These are phyloP conservation scores for Naganishia vishniacii DNA, from an alignment of 768 basidiomycete species.

Conservation along the genomic window DNA sequence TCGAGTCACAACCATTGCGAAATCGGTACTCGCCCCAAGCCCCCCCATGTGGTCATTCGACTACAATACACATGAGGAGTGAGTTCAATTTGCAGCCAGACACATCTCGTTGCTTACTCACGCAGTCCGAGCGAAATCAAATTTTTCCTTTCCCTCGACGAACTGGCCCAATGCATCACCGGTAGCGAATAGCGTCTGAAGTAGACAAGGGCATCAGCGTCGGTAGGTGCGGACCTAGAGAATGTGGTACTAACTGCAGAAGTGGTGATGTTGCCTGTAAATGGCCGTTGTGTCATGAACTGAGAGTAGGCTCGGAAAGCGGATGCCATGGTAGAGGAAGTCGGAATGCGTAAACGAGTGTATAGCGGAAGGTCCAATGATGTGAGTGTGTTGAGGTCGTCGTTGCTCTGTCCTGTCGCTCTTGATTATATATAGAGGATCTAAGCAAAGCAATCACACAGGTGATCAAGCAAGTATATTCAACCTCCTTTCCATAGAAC, in stretches of 20 bases:
- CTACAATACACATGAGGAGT: background rate
- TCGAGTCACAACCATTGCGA: background rate
- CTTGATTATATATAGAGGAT: too few relatives aligned
- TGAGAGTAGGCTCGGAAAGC: slow-evolving; percentile 17
- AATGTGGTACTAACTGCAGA: slow-evolving; percentile 1
- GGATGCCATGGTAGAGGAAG: background rate
- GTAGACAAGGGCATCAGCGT: too few relatives aligned
- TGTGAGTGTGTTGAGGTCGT: too few relatives aligned
- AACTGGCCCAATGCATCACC: slow-evolving; percentile 60
- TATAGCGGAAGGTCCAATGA: too few relatives aligned
- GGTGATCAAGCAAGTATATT: too few relatives aligned
- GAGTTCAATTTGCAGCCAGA: background rate
- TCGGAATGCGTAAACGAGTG: too few relatives aligned
- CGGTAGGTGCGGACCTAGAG: background rate
- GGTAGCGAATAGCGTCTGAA: slow-evolving; percentile 43
- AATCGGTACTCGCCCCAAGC: slow-evolving; percentile 4
- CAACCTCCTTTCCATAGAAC: too few relatives aligned
- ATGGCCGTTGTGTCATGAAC: slow-evolving; percentile 15
- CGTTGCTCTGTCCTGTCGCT: too few relatives aligned
- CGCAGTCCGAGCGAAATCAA: slow-evolving; percentile 56
- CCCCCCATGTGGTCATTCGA: slow-evolving; percentile 25
- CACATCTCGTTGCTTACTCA: slow-evolving; percentile 22
- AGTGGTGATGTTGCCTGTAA: slow-evolving; percentile 15
- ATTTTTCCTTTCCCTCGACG: slow-evolving; percentile 68
- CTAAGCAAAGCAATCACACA: too few relatives aligned